Base-by-base conservation (phyloP, 176 grass and related monocot species). In the Secale cereale region DNA sequence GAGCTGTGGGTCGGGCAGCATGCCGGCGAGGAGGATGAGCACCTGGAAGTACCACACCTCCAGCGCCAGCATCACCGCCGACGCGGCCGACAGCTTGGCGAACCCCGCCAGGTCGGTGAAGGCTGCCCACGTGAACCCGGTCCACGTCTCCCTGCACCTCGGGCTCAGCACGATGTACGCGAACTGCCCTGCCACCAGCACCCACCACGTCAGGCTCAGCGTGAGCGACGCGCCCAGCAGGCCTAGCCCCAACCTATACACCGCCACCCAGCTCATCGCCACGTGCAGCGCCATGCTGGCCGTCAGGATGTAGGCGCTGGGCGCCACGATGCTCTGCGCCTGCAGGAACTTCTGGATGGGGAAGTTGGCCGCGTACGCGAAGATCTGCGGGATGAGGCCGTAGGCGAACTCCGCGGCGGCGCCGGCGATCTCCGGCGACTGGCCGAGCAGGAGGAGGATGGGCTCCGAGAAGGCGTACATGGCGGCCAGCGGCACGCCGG, bases 1-100 rank as follows among this genome's bases (percentile, higher is more conserved):
- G 81, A 98, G 7, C 65, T 95, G 76, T 31, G 92, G 95, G 84
- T 94, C 78, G 15, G 92, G 89, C 35, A 98, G 91, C 82, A 95
- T 72, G 40, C 95, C 92, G 9, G 92, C 92, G 65, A 98, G 88
- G 79, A 98, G 92, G 74, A 98, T 86, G 82, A 95, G 75, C 83
- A 95, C 87, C 92, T 98, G 92, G 81, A 90, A 98, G 85, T 98
- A 94, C 95, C 95, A 98, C 16, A 88, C 87, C 89, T 98, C 95
- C 25, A 98, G 89, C 85, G 91, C 92, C 79, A 98, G 83, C 95
- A 98, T 98, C n/a, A 95, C 87, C 31, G 95, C 92, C 23, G 95
- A 95, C 16, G 91, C 95, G 48, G 71, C 77, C 15, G 95, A 95
- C 10, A 98, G 86, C 52, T 60, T 86, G 37, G 90, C 86, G 84